Evolutionary conservation across 129 eudicot species (phyloP).

Genomic region (Tagetes patula): DNA sequence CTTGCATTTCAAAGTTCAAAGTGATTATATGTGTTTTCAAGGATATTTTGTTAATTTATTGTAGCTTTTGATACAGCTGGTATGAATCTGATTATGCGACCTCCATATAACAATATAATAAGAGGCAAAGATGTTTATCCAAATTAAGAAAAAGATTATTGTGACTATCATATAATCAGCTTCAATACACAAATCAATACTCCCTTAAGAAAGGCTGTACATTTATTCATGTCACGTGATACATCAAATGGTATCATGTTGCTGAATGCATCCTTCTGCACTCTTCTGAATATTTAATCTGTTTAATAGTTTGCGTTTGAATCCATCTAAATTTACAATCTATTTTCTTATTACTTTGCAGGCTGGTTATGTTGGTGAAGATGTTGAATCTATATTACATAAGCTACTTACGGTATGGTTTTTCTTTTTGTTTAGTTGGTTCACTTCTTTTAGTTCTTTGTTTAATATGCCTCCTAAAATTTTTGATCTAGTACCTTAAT

Average conservation of each 20-base stretch:
- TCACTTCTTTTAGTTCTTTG: neutral
- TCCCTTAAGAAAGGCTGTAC: neutral
- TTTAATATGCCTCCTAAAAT: neutral
- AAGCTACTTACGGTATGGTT: conserved; percentile 72
- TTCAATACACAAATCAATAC: neutral
- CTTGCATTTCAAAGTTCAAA: neutral
- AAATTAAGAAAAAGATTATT: neutral
- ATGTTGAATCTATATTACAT: conserved; percentile 89
- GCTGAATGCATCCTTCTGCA: conserved; percentile 10
- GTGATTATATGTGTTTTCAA: neutral
- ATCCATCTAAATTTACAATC: neutral
- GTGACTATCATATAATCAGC: neutral
- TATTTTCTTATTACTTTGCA: conserved; percentile 34
- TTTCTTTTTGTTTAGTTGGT: neutral
- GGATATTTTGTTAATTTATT: no score
- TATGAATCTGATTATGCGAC: neutral
- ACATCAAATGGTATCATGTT: neutral
- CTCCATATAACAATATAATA: neutral
- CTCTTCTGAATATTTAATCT: neutral
- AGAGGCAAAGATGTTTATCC: neutral
- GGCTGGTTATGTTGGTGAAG: conserved; percentile 99
- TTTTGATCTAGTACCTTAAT: neutral
- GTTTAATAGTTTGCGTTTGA: neutral
- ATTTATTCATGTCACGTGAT: neutral
- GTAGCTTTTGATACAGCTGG: neutral